Evolutionary conservation across 164 flowering plant genomes (phyloP), one percentile per base, ranked within the genome.

Genomic region (Euptelea pleiosperma): DNA sequence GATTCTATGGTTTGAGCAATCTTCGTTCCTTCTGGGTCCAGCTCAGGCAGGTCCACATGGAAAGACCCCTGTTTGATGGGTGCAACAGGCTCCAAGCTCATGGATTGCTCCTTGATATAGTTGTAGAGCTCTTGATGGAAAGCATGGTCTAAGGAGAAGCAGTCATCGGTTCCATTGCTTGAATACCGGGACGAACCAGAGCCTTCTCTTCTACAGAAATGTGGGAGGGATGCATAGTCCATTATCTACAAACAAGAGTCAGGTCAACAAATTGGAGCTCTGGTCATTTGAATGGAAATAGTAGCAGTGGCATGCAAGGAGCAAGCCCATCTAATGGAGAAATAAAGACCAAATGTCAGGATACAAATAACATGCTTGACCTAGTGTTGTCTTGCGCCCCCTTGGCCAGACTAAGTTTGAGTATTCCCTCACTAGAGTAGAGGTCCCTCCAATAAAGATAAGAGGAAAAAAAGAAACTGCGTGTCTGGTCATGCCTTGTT

Each of bases 101-200:
- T 19, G 10, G 79, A 54, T 67, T 84, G 87, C 67, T 82, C 71
- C 69, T 76, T 81, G 37, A 80, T 75, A 70, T 80, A 82, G 69
- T 75, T 65, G 62, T 90, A 90, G 31, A 84, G 76, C 69, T 82
- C 74, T 71, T 82, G 95, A 65, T 85, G 97, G 45, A 90, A 90
- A 6, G 77, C 68, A 58, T 90, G 92, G 57, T 87, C 95, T 53
- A 80, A 65, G 9, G 91, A 81, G 66, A 67, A 87, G 72, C 91
- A 85, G 50, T 73, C 77, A 3, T 67, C 76, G n/a, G 30, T 37
- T 54, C 60, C 83, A 33, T 34, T 19, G 8, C 50, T 67, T 29
- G 73, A 73, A 60, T 69, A 65, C 25, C 77, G 60, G 25, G 87
- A 85, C 47, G 88, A 81, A 51, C 90, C 87, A 34, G 89, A 84